Percentiles rank a stretch among this genome's conserved stretches.
Evolutionary conservation across 257 asterid species (phyloP).

Genomic region (Primulina eburnea): DNA sequence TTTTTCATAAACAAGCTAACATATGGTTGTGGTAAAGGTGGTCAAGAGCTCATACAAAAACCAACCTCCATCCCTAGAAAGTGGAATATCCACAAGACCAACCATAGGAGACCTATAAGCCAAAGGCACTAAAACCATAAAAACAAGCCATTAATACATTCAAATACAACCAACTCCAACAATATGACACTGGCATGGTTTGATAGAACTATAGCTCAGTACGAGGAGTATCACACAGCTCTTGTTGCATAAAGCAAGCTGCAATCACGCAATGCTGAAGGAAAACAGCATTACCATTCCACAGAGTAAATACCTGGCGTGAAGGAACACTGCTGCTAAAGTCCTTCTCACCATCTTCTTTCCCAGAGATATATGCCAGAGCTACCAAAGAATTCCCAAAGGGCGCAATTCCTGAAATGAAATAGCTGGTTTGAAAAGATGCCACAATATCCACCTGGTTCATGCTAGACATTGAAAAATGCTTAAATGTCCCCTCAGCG

Average conservation of each 20-base stretch:
- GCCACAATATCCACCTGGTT: slow-evolving; percentile 95
- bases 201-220: not conserved
- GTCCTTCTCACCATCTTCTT: slow-evolving; percentile 83
- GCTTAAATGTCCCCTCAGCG: slow-evolving; percentile 61
- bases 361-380: slow-evolving; percentile 84
- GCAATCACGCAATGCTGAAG: not conserved
- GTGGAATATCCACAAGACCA: slow-evolving; percentile 9
- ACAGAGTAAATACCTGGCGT: slow-evolving; percentile 64
- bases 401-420: slow-evolving; percentile 96
- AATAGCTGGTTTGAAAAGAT: slow-evolving; percentile 90
- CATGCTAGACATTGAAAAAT: slow-evolving; percentile 68
- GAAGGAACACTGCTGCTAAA: slow-evolving; percentile 73
- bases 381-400: slow-evolving; percentile 95
- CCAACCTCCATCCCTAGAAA: slow-evolving; percentile 7
- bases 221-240: slow-evolving; percentile 3
- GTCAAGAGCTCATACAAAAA: slow-evolving; percentile 12
- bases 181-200: not conserved
- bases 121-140: slow-evolving; percentile 20
- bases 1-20: not conserved
- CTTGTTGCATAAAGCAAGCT: not conserved
- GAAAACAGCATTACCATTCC: slow-evolving; percentile 1
- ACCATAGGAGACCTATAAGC: slow-evolving; percentile 15
- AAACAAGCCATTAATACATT: not conserved
- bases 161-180: slow-evolving; percentile 17
- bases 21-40: not conserved